Conservation (phyloP, 345 rosid species). For the Citrus hindsii region DNA sequence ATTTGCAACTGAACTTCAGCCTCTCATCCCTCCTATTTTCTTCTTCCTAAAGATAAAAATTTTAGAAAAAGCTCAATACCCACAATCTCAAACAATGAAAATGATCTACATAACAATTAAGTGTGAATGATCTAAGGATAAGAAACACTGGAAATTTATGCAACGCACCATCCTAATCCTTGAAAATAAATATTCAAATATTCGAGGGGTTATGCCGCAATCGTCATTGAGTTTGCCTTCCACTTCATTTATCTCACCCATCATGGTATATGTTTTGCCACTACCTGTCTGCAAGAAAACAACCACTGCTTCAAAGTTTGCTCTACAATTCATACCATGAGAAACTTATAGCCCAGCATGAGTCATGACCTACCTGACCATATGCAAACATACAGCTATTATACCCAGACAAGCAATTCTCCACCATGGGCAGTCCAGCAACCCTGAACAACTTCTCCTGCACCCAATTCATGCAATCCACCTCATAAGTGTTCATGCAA, state of each 20-base stretch:
- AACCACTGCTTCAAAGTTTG: background rate
- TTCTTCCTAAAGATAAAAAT: constrained; percentile 58
- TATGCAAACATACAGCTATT: constrained; percentile 95
- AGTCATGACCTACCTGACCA: constrained; percentile 66
- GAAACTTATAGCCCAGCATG: background rate
- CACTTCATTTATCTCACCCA: constrained; percentile 69
- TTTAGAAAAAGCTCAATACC: constrained; percentile 7
- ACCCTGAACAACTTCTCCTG: constrained; percentile 75
- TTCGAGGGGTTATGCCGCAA: constrained; percentile 87
- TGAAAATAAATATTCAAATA: constrained; percentile 74
- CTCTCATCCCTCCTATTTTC: constrained; percentile 71
- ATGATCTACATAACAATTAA: background rate
- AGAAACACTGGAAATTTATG: background rate
- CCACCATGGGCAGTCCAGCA: constrained; percentile 93
- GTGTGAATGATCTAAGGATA: background rate
- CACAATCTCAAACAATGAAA: background rate
- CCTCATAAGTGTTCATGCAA: constrained; percentile 9
- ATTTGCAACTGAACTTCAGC: constrained; percentile 77
- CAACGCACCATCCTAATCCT: constrained; percentile 60
- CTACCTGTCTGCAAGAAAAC: constrained; percentile 81
- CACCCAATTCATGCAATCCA: constrained; percentile 16
- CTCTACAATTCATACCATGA: background rate
- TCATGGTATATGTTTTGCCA: constrained; percentile 96
- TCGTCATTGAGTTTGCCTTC: constrained; percentile 53
- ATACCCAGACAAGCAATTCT: constrained; percentile 92